Evolutionary conservation across 331 rosid species (phyloP), one percentile per base, ranked within the genome.

Genomic region (Ulmus americana): DNA sequence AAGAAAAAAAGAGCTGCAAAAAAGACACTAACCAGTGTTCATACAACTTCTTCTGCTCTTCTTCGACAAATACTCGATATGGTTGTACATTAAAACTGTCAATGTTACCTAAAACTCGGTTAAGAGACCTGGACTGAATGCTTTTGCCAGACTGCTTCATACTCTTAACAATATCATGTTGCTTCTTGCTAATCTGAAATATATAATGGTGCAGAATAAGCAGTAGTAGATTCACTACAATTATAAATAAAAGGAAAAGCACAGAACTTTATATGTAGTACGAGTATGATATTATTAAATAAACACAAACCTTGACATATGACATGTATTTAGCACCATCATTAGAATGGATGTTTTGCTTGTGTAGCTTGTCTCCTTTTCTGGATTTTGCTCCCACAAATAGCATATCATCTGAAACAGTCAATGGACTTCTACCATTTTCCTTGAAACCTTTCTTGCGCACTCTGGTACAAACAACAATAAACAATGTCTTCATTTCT

Each of bases 321-420:
- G 99, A 94, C 97, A 94, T 94, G 70, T 94, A 94, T 70, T 84
- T 84, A 71, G 86, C 84, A 67, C 95, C 85, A 44, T 90, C 95
- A n/a, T 71, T 85, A 55, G 78, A 75, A 68, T 64, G 77, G 52
- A 64, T 73, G 69, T 72, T 76, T 39, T 65, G 84, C 73, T 78
- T 75, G 14, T 55, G 82, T 44, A 69, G 68, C 75, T 79, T 84
- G 71, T 83, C 95, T 72, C 81, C 95, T 70, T 69, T 80, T 73
- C 64, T 76, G 39, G 75, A 58, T 63, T 69, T 79, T 61, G 59
- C 78, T 67, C 77, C 83, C 35, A 64, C 68, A 78, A 64, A 72
- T 68, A 45, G 77, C 76, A 65, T 64, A 43, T 77, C 79, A 61
- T 76, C 85, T 15, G 80, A 74, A 70, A 83, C 49, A 74, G 60